Percentiles rank a stretch among this genome's conserved stretches.
Evolutionary conservation across 345 rosid species (phyloP).

Genomic region (Brassica juncea): DNA sequence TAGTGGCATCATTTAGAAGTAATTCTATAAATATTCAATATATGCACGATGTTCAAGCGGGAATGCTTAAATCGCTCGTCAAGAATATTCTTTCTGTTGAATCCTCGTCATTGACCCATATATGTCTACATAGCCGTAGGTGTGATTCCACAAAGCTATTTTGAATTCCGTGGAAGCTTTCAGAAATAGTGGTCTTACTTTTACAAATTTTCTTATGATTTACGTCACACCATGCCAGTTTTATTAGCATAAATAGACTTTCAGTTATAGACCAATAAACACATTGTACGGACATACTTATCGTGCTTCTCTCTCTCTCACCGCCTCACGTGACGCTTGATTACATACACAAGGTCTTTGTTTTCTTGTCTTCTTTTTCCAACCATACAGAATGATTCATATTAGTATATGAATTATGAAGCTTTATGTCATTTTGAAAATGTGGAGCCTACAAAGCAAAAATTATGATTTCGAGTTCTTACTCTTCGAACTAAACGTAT

Average conservation of each 20-base stretch:
- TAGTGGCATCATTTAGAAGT: not conserved
- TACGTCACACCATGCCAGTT: conserved; percentile 12
- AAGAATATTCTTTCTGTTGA: conserved; percentile 8
- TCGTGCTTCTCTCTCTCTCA: conserved; percentile 3
- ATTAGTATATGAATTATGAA: not conserved
- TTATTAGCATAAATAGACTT: not conserved
- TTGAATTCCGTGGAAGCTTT: conserved; percentile 11
- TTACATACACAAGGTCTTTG: not conserved
- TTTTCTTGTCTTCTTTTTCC: not conserved
- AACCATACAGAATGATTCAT: not conserved
- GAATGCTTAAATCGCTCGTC: conserved; percentile 6
- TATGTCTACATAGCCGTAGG: not conserved
- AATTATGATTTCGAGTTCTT: not conserved
- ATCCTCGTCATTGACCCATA: conserved; percentile 6
- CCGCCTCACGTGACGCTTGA: conserved; percentile 18
- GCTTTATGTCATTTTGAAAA: not conserved
- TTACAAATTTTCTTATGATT: not conserved
- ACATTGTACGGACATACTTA: not conserved
- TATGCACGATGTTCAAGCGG: not conserved
- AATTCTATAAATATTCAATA: not conserved
- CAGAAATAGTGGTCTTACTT: not conserved
- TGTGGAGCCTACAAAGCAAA: not conserved
- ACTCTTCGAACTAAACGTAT: not conserved
- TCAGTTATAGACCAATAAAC: not conserved
- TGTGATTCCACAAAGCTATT: not conserved